Percentiles rank a stretch among this genome's conserved stretches.
These are phyloP conservation scores for Aspergillus cristatus DNA, from an alignment of 495 filamentous ascomycete species.

Conservation along the genomic window DNA sequence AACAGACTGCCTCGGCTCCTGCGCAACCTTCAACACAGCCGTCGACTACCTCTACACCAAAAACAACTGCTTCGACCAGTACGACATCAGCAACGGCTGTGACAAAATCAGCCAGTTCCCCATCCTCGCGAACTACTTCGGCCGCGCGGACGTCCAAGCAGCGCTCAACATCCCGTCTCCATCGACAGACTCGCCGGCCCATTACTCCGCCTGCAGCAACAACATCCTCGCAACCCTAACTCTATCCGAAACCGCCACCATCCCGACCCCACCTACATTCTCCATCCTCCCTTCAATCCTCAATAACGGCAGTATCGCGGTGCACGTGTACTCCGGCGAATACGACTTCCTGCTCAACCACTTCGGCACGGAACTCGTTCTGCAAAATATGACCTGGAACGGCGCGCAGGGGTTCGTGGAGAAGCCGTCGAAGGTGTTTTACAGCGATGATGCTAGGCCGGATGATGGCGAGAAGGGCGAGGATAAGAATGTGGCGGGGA, in stretches of 20 bases:
- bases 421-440: constrained; percentile 13
- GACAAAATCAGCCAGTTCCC: constrained; percentile 13
- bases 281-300: constrained; percentile 24
- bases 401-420: constrained; percentile 22
- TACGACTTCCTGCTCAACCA: constrained; percentile 35
- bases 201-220: constrained; percentile 22
- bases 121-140: constrained; percentile 24
- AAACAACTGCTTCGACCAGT: constrained; percentile 23
- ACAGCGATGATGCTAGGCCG: constrained; percentile 17
- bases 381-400: constrained; percentile 36
- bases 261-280: constrained; percentile 20
- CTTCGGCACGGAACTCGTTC: constrained; percentile 24
- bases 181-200: neutral
- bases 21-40: constrained; percentile 30
- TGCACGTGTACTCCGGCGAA: constrained; percentile 33
- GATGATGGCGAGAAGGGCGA: neutral
- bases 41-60: constrained; percentile 18
- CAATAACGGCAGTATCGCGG: constrained; percentile 22
- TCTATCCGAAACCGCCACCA: constrained; percentile 5
- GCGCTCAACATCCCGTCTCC: constrained; percentile 21
- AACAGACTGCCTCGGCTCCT: constrained; percentile 29
- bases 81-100: constrained; percentile 29
- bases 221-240: constrained; percentile 17
- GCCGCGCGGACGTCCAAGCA: constrained; percentile 23
- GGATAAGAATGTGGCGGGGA: constrained; percentile 10